Conservation (phyloP, 1,139 yeast genomes). For the Meyerozyma guilliermondii region DNA sequence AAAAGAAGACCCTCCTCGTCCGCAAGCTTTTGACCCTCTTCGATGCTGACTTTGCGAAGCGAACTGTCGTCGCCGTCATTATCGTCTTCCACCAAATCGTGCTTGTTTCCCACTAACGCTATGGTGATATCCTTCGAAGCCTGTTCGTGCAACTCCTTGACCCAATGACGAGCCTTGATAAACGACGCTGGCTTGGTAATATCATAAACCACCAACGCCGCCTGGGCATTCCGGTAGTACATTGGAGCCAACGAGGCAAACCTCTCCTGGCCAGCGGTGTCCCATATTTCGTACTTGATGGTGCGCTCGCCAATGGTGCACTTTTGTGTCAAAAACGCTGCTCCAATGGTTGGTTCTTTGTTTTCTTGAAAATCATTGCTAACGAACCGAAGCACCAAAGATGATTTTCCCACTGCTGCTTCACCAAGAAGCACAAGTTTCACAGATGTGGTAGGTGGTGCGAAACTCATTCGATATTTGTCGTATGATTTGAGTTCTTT, state of each 20-base stretch:
- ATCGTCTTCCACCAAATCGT: conserved; percentile 53
- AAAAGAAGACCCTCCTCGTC: conserved; percentile 76
- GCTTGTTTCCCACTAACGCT: conserved; percentile 91
- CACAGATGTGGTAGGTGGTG: conserved; percentile 63
- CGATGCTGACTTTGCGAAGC: conserved; percentile 75
- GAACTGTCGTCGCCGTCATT: conserved; percentile 23
- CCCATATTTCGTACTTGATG: conserved; percentile 97
- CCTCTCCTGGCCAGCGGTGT: conserved; percentile 97
- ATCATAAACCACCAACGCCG: conserved; percentile 94
- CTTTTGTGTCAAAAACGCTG: conserved; percentile 93
- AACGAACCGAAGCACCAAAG: conserved; percentile 87
- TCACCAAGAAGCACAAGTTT: conserved; percentile 90
- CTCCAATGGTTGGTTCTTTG: conserved; percentile 96
- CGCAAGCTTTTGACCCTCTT: conserved; percentile 75
- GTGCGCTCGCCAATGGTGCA: conserved; percentile 88
- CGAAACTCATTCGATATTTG: conserved; percentile 22
- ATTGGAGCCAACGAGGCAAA: conserved; percentile 96
- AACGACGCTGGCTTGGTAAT: conserved; percentile 96
- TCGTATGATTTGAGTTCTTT: neutral
- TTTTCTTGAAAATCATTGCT: conserved; percentile 96
- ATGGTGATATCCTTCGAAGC: conserved; percentile 87
- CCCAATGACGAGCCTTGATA: conserved; percentile 99
- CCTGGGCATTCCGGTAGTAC: conserved; percentile 98
- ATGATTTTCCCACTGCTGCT: conserved; percentile 97
- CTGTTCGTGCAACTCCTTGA: conserved; percentile 91